phyloP scores from a whole-genome alignment of 495 filamentous ascomycete species.

The Thermothielavioides terrestris region DNA sequence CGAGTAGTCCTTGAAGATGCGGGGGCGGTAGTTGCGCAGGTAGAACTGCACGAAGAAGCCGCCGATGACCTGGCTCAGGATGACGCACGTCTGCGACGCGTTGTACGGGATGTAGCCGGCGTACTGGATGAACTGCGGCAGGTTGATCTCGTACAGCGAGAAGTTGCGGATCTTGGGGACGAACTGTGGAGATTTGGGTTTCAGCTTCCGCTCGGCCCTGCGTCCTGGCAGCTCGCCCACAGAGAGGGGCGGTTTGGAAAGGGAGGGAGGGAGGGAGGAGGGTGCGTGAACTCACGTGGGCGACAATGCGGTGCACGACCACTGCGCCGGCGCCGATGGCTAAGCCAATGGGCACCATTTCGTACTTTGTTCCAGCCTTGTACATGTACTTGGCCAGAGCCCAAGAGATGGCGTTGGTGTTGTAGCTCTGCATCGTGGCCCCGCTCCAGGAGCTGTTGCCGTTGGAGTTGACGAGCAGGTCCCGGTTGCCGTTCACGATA shows the following conservation, averaged over 20 bases:
- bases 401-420: conserved; percentile 35
- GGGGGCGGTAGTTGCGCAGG: conserved; percentile 40
- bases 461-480: conserved; percentile 21
- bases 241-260: too few species aligned
- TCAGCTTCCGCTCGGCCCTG: too few species aligned
- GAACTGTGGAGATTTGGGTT: conserved; percentile 30
- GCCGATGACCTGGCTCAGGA: conserved; percentile 16
- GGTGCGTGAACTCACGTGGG: conserved; percentile 21
- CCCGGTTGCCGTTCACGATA: conserved; percentile 26
- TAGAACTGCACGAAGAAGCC: conserved; percentile 47
- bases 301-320: conserved; percentile 33
- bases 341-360: conserved; percentile 41
- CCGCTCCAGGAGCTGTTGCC: conserved; percentile 34
- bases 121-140: conserved; percentile 37
- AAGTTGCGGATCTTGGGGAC: conserved; percentile 34
- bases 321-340: conserved; percentile 35
- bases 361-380: conserved; percentile 25
- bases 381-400: conserved; percentile 37
- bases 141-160: conserved; percentile 31
- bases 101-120: conserved; percentile 41
- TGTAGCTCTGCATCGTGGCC: conserved; percentile 29
- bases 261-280: conserved; percentile 5
- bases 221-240: too few species aligned
- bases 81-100: conserved; percentile 34
- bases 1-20: conserved; percentile 49